Percentiles rank a stretch among this genome's conserved stretches.
These are phyloP conservation scores for Ganoderma sinense DNA, from an alignment of 1,284 basidiomycete species.

Conservation along the genomic window DNA sequence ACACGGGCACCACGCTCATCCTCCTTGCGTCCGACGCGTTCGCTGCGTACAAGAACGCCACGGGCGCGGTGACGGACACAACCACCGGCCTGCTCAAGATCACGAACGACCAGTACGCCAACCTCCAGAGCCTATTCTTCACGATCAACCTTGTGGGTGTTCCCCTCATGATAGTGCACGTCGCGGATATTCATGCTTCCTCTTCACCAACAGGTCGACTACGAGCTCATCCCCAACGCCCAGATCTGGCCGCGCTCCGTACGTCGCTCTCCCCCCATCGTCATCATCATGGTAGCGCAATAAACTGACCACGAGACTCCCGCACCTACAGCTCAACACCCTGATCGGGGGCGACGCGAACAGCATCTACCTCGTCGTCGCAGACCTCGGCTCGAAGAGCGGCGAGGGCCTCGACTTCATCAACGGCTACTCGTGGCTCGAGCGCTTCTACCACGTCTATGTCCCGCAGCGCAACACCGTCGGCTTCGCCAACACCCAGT, in stretches of 20 bases:
- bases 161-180: neutral
- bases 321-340: constrained; percentile 45
- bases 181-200: neutral
- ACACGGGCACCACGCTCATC: constrained; percentile 6
- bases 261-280: neutral
- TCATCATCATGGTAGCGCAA: neutral
- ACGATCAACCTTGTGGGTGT: constrained; percentile 25
- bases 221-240: constrained; percentile 17
- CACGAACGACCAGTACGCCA: constrained; percentile 23
- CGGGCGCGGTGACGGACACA: constrained; percentile 28
- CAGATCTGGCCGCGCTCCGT: constrained; percentile 21
- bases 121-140: constrained; percentile 33
- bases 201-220: neutral
- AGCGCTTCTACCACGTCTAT: constrained; percentile 73
- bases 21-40: constrained; percentile 26
- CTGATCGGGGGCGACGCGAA: constrained; percentile 36
- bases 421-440: constrained; percentile 45
- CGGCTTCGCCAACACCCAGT: constrained; percentile 52
- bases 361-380: constrained; percentile 39
- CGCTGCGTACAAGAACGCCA: constrained; percentile 25
- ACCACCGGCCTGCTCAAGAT: constrained; percentile 31
- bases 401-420: constrained; percentile 41
- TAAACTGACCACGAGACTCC: neutral
- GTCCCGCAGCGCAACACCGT: constrained; percentile 58
- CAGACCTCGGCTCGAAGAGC: constrained; percentile 28